These are phyloP conservation scores for Microdochium paspali DNA, from an alignment of 2,329 filamentous ascomycete species.

Conservation along the genomic window DNA sequence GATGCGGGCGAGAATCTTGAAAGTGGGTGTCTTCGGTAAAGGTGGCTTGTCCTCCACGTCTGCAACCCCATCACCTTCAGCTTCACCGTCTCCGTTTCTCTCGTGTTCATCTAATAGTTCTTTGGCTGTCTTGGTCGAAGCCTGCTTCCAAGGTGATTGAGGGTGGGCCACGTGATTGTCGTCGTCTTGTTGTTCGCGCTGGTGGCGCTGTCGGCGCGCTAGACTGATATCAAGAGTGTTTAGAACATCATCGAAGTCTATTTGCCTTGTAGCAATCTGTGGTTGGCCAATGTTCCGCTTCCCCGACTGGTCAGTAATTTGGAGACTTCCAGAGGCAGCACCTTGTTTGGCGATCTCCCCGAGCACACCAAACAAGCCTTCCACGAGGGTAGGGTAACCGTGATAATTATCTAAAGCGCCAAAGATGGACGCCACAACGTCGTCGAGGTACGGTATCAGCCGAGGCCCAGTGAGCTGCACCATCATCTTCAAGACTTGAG, in stretches of 20 bases:
- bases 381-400: constrained; percentile 79
- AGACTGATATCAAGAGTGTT: constrained; percentile 53
- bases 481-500: constrained; percentile 91
- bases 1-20: constrained; percentile 73
- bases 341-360: constrained; percentile 79
- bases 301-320: neutral
- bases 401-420: constrained; percentile 91
- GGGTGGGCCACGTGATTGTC: constrained; percentile 21
- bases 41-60: constrained; percentile 37
- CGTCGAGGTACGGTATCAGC: constrained; percentile 81
- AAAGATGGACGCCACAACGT: constrained; percentile 85
- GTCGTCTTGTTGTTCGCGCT: constrained; percentile 20
- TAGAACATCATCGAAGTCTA: constrained; percentile 29
- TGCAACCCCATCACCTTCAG: constrained; percentile 23
- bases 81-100: constrained; percentile 19
- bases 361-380: constrained; percentile 74
- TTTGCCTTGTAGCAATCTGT: constrained; percentile 22
- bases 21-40: constrained; percentile 65
- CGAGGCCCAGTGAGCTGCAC: constrained; percentile 73
- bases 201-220: constrained; percentile 24
- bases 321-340: constrained; percentile 23
- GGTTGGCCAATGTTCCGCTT: constrained; percentile 20
- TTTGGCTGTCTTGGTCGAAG: constrained; percentile 14
- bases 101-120: constrained; percentile 15
- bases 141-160: constrained; percentile 22